A percentile compares a stretch with the other conserved stretches of the same genome.
Evolutionary conservation across 306 rosid genomes (phyloP).

Genomic region (Neltuma alba): DNA sequence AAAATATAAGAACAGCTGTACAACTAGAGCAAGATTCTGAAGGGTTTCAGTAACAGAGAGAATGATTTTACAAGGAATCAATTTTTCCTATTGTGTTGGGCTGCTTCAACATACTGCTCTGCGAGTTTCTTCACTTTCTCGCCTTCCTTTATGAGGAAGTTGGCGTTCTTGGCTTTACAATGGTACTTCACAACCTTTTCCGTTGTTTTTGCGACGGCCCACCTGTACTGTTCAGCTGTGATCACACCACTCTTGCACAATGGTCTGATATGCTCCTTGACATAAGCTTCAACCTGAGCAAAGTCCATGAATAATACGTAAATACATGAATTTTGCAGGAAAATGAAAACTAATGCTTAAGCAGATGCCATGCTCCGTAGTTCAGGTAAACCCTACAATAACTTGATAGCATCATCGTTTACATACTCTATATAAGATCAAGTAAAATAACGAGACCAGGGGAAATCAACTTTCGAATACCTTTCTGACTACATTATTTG

Average conservation of each 20-base stretch:
- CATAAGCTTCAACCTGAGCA: conserved; percentile 84
- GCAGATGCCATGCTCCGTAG: background rate
- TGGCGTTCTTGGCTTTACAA: conserved; percentile 80
- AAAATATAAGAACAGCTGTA: conserved; percentile 31
- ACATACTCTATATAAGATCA: background rate
- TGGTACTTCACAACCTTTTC: conserved; percentile 96
- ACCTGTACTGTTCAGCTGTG: conserved; percentile 85
- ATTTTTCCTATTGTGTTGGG: conserved; percentile 62
- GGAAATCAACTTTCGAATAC: conserved; percentile 42
- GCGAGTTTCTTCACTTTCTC: conserved; percentile 99
- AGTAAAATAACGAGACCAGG: background rate
- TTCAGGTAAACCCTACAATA: background rate
- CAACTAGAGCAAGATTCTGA: conserved; percentile 24
- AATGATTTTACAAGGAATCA: conserved; percentile 35
- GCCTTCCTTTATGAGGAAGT: conserved; percentile 94
- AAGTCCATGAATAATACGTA: conserved; percentile 25
- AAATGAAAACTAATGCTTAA: background rate
- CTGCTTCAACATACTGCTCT: conserved; percentile 85
- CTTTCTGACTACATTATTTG: conserved; percentile 63
- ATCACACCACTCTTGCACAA: conserved; percentile 94
- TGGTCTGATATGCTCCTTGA: conserved; percentile 94
- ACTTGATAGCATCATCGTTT: background rate
- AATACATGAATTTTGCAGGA: conserved; percentile 3
- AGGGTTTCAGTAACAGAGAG: background rate
- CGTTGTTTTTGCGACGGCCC: conserved; percentile 88